Conservation (phyloP, 2,329 filamentous ascomycete genomes). For the Ophiostoma australiae region DNA sequence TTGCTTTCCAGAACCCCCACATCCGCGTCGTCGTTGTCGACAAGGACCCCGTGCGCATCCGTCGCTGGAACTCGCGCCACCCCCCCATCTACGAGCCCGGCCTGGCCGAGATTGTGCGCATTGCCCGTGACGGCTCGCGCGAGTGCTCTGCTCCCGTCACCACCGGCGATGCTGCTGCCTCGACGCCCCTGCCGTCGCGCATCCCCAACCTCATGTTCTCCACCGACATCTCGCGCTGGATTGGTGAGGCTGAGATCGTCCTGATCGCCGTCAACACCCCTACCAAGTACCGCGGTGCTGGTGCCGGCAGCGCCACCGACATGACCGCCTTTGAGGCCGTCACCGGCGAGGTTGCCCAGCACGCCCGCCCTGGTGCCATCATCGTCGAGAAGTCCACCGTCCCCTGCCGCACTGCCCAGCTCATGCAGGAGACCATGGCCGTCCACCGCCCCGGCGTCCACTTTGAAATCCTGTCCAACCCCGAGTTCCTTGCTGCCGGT, state of each 20-base stretch:
- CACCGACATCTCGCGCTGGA: constrained; percentile 56
- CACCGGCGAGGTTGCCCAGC: constrained; percentile 59
- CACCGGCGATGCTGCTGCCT: constrained; percentile 31
- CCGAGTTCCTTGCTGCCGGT: constrained; percentile 74
- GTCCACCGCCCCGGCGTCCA: constrained; percentile 57
- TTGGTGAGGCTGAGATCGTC: constrained; percentile 65
- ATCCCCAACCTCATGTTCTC: constrained; percentile 69
- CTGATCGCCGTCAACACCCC: constrained; percentile 76
- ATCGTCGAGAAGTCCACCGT: constrained; percentile 81
- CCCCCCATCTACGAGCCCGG: constrained; percentile 74
- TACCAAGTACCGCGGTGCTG: constrained; percentile 65
- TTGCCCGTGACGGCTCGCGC: constrained; percentile 56
- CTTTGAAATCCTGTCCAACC: constrained; percentile 76
- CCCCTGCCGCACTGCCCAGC: constrained; percentile 67
- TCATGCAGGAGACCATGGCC: constrained; percentile 59
- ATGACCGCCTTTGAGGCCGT: constrained; percentile 68
- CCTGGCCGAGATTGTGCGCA: constrained; percentile 61
- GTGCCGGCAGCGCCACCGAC: constrained; percentile 66
- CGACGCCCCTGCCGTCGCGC: constrained; percentile 41
- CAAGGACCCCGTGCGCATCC: constrained; percentile 59
- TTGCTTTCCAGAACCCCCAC: constrained; percentile 67
- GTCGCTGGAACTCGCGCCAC: constrained; percentile 66
- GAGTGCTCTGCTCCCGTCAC: constrained; percentile 39
- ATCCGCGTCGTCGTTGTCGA: constrained; percentile 73
- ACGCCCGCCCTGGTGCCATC: constrained; percentile 62